These are phyloP conservation scores for Ustulina deusta DNA, from an alignment of 2,329 filamentous ascomycete species.

Conservation along the genomic window DNA sequence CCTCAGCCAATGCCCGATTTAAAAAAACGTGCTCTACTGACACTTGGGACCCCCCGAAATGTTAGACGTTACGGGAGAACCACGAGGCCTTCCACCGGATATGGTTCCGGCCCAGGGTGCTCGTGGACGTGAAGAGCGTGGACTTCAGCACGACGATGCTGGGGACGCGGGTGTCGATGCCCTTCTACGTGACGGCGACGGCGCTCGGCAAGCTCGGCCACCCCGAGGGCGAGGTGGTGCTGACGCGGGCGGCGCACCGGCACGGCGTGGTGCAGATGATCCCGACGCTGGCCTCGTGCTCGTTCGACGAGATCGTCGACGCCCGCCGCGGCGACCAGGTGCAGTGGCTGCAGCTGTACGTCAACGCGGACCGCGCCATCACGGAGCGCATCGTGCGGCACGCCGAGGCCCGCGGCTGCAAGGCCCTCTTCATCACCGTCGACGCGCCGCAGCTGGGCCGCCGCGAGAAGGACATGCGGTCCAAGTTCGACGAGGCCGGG, in stretches of 20 bases:
- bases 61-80: constrained; percentile 95
- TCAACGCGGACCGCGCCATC: constrained; percentile 94
- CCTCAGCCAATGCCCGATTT: too few species aligned
- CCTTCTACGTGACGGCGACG: constrained; percentile 97
- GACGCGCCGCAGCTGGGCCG: constrained; percentile 96
- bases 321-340: constrained; percentile 82
- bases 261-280: constrained; percentile 99
- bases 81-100: constrained; percentile 96
- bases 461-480: constrained; percentile 97
- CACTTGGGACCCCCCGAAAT: too few species aligned
- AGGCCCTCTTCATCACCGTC: constrained; percentile 97
- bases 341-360: constrained; percentile 97
- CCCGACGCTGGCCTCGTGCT: constrained; percentile 94
- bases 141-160: constrained; percentile 95
- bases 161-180: constrained; percentile 83
- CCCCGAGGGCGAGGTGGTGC: constrained; percentile 90
- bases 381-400: constrained; percentile 91
- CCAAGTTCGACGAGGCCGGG: constrained; percentile 87
- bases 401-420: constrained; percentile 91
- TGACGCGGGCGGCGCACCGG: constrained; percentile 84
- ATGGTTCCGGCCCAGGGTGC: constrained; percentile 90
- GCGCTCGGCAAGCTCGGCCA: constrained; percentile 95
- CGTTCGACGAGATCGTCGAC: constrained; percentile 96
- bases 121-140: constrained; percentile 89
- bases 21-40: too few species aligned